Evolutionary conservation across 2,329 filamentous ascomycete genomes (phyloP).

Genomic region (Xylariaceae sp.): DNA sequence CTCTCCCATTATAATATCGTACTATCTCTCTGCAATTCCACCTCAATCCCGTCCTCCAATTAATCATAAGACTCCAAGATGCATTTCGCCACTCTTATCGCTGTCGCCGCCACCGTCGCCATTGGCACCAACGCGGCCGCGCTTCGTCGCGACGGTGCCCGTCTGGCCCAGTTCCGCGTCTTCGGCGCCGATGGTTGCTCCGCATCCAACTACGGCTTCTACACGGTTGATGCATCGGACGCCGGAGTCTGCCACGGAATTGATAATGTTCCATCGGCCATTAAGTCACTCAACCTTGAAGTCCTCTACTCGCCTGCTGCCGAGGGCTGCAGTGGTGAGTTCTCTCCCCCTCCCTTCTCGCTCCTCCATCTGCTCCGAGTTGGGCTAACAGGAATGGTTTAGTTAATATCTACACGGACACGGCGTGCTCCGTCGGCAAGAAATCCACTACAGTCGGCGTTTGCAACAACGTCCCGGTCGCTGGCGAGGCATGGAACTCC

Average conservation of each 20-base stretch:
- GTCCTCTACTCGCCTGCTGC: slow-evolving; percentile 25
- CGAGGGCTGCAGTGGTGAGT: slow-evolving; percentile 36
- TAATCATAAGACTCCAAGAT: slow-evolving; percentile 30
- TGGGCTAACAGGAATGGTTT: not conserved
- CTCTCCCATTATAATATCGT: not conserved
- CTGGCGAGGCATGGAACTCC: slow-evolving; percentile 18
- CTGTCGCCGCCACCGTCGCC: slow-evolving; percentile 31
- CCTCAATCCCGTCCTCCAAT: not conserved
- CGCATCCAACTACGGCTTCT: slow-evolving; percentile 38
- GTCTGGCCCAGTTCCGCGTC: slow-evolving; percentile 40
- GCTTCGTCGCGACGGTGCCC: slow-evolving; percentile 32
- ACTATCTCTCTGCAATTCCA: not conserved
- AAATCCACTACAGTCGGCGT: not conserved
- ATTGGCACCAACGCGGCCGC: slow-evolving; percentile 32
- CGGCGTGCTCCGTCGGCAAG: slow-evolving; percentile 18
- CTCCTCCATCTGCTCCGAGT: not conserved
- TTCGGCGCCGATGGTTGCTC: slow-evolving; percentile 36
- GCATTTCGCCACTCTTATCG: slow-evolving; percentile 39
- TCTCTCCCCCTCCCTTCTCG: not conserved
- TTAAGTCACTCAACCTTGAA: slow-evolving; percentile 34
- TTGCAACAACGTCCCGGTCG: slow-evolving; percentile 18
- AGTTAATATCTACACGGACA: slow-evolving; percentile 32
- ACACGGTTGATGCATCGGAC: slow-evolving; percentile 36
- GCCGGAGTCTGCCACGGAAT: slow-evolving; percentile 49
- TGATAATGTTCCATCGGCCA: slow-evolving; percentile 50